phyloP scores from a whole-genome alignment of 805 yeast genomes.

The Torulaspora delbrueckii region DNA sequence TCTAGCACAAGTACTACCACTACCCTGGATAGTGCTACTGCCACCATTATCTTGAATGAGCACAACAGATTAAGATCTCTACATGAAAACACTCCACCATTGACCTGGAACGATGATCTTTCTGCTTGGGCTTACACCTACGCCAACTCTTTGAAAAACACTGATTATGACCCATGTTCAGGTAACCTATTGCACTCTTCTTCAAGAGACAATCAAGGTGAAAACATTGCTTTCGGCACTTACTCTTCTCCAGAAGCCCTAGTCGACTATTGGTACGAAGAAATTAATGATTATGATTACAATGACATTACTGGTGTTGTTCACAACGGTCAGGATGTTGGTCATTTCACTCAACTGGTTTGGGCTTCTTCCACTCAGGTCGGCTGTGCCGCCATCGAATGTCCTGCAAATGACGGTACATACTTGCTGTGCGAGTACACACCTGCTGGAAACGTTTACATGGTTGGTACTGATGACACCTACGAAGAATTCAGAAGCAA shows the following conservation, averaged over 20 bases:
- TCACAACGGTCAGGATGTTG: slow-evolving; percentile 42
- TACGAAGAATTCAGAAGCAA: slow-evolving; percentile 40
- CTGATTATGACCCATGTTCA: slow-evolving; percentile 50
- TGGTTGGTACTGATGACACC: slow-evolving; percentile 37
- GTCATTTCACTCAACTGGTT: slow-evolving; percentile 74
- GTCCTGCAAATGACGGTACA: slow-evolving; percentile 36
- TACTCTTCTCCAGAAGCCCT: slow-evolving; percentile 39
- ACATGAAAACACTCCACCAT: slow-evolving; percentile 40
- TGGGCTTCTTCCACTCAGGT: slow-evolving; percentile 59
- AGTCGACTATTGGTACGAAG: slow-evolving; percentile 72
- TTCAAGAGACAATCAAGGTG: slow-evolving; percentile 49
- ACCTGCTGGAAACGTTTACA: slow-evolving; percentile 47
- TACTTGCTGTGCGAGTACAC: slow-evolving; percentile 69
- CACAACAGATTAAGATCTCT: slow-evolving; percentile 49
- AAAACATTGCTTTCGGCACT: slow-evolving; percentile 69
- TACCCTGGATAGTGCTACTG: slow-evolving; percentile 20
- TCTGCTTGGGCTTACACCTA: slow-evolving; percentile 48
- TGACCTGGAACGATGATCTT: slow-evolving; percentile 47
- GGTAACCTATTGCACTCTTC: slow-evolving; percentile 60
- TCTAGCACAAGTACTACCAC: neutral
- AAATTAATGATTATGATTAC: slow-evolving; percentile 53
- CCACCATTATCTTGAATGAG: slow-evolving; percentile 38
- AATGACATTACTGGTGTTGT: slow-evolving; percentile 44
- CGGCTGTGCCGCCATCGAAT: slow-evolving; percentile 53
- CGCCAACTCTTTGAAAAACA: slow-evolving; percentile 39